Evolutionary conservation across 1,284 basidiomycete species (phyloP).

Genomic region (Ceratobasidium sp.): DNA sequence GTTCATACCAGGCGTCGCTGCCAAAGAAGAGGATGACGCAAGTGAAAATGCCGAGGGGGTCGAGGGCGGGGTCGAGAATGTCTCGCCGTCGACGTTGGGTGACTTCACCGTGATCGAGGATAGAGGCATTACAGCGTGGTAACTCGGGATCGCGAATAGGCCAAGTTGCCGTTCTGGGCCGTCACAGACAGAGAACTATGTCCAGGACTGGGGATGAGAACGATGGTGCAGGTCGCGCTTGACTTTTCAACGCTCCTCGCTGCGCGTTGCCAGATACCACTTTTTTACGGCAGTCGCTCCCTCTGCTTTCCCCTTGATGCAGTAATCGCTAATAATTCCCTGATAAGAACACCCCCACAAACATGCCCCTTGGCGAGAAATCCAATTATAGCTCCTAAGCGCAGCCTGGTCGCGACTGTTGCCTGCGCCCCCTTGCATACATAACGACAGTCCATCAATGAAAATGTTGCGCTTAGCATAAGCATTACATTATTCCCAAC

Average conservation of each 20-base stretch:
- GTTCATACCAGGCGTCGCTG: neutral
- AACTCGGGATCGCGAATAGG: neutral
- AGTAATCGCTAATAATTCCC: neutral
- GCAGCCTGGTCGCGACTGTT: slow-evolving; percentile 20
- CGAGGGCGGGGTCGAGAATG: slow-evolving; percentile 34
- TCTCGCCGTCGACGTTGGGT: slow-evolving; percentile 18
- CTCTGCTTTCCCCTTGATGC: slow-evolving; percentile 18
- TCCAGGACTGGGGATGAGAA: slow-evolving; percentile 4
- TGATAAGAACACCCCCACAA: slow-evolving; percentile 2
- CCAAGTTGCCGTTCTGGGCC: slow-evolving; percentile 1
- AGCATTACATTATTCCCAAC: neutral
- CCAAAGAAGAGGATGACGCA: neutral
- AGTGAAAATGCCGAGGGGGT: slow-evolving; percentile 15
- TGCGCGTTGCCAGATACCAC: slow-evolving; percentile 25
- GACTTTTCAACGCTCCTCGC: slow-evolving; percentile 3
- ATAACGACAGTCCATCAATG: slow-evolving; percentile 13
- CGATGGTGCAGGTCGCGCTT: slow-evolving; percentile 6
- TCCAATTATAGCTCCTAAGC: slow-evolving; percentile 30
- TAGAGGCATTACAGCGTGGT: slow-evolving; percentile 19
- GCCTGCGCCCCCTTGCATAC: neutral
- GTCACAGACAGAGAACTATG: slow-evolving; percentile 10
- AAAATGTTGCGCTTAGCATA: neutral
- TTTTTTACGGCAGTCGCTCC: slow-evolving; percentile 30
- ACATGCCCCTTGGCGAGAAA: slow-evolving; percentile 8
- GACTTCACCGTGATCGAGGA: slow-evolving; percentile 19